Evolutionary conservation across 768 basidiomycete species (phyloP).

Genomic region (Boletus pseudopeckii): DNA sequence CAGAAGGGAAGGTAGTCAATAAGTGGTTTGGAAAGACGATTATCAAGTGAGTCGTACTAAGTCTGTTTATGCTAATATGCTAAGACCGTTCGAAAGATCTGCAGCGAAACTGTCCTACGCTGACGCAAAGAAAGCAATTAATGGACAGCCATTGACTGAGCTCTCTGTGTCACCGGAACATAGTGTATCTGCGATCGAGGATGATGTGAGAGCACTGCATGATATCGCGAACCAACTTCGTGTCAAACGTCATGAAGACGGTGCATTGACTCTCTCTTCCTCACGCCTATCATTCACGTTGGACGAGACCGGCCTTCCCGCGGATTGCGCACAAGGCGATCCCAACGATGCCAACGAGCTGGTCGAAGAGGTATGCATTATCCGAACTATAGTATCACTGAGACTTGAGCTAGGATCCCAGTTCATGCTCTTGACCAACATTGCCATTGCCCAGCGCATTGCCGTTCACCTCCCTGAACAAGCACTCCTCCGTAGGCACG

Average conservation of each 20-base stretch:
- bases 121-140: conserved; percentile 79
- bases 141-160: conserved; percentile 59
- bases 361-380: conserved; percentile 75
- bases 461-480: conserved; percentile 95
- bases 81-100: conserved; percentile 51
- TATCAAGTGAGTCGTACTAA: conserved; percentile 60
- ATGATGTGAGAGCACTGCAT: conserved; percentile 71
- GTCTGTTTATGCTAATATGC: background rate
- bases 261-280: conserved; percentile 70
- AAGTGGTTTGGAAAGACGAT: conserved; percentile 95
- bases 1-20: conserved; percentile 76
- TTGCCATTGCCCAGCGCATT: conserved; percentile 86
- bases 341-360: conserved; percentile 71
- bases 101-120: conserved; percentile 81
- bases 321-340: conserved; percentile 69
- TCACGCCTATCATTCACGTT: conserved; percentile 72
- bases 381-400: background rate
- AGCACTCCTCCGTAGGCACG: conserved; percentile 93
- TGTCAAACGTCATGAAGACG: conserved; percentile 69
- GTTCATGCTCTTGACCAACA: conserved; percentile 95
- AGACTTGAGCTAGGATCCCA: conserved; percentile 28
- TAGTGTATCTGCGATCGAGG: conserved; percentile 55
- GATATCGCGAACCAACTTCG: conserved; percentile 71
- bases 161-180: conserved; percentile 58
- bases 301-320: conserved; percentile 74